Conservation (phyloP, 2,329 filamentous ascomycete genomes). For the Talaromyces pinophilus region DNA sequence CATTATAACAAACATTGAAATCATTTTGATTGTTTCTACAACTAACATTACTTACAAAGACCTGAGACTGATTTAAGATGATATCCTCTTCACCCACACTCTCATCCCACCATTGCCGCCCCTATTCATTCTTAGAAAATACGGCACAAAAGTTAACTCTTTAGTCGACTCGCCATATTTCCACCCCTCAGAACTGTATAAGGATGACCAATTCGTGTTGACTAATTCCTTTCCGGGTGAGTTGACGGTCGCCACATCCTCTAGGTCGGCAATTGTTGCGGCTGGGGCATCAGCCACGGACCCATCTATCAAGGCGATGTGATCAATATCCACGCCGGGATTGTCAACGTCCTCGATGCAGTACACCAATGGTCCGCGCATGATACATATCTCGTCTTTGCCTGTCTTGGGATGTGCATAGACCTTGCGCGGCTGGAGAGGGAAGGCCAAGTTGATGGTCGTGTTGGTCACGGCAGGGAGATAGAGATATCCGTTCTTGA, state of each 20-base stretch:
- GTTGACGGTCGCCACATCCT: slow-evolving; percentile 15
- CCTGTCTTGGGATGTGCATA: slow-evolving; percentile 59
- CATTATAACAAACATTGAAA: not conserved
- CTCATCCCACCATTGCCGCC: slow-evolving; percentile 58
- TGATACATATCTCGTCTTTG: slow-evolving; percentile 57
- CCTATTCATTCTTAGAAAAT: slow-evolving; percentile 58
- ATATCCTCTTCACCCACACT: slow-evolving; percentile 36
- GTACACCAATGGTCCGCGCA: slow-evolving; percentile 61
- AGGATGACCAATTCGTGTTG: slow-evolving; percentile 27
- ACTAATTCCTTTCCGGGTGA: slow-evolving; percentile 20
- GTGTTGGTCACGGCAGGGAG: slow-evolving; percentile 44
- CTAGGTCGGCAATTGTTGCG: slow-evolving; percentile 33
- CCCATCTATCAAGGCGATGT: slow-evolving; percentile 44
- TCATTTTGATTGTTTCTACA: not conserved
- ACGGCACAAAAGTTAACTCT: slow-evolving; percentile 56
- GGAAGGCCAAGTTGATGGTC: slow-evolving; percentile 49
- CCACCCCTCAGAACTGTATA: slow-evolving; percentile 24
- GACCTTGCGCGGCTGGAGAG: slow-evolving; percentile 53
- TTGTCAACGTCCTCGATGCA: slow-evolving; percentile 64
- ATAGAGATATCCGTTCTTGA: slow-evolving; percentile 54
- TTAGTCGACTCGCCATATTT: slow-evolving; percentile 25
- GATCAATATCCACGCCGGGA: slow-evolving; percentile 48
- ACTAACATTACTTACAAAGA: not conserved
- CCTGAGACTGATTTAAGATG: not conserved
- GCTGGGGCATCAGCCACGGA: slow-evolving; percentile 25